Evolutionary conservation across 2,329 filamentous ascomycete species (phyloP).

Genomic region (Clathrospora elynae): DNA sequence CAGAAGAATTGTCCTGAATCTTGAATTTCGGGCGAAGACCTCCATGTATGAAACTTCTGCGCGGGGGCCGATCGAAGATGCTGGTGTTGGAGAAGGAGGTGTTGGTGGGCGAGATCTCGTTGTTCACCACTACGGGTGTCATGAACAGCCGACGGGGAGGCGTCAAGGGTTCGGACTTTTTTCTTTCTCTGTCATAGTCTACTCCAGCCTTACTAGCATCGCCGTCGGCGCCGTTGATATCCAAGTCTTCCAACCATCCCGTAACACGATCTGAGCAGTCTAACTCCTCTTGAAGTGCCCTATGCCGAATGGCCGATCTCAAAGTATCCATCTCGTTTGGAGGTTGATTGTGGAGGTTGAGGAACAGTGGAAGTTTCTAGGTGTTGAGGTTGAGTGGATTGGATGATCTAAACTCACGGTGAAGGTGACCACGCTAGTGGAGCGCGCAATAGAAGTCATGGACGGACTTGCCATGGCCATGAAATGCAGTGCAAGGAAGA

Average conservation of each 20-base stretch:
- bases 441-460: background rate
- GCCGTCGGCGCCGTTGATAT: background rate
- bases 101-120: conserved; percentile 32
- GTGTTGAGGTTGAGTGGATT: conserved; percentile 3
- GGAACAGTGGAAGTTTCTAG: background rate
- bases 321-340: background rate
- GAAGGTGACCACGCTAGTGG: conserved; percentile 11
- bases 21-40: background rate
- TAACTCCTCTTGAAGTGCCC: background rate
- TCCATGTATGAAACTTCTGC: background rate
- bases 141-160: background rate
- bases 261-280: conserved; percentile 1
- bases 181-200: background rate
- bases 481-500: background rate
- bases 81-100: conserved; percentile 28
- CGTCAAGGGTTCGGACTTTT: background rate
- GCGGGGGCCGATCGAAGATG: conserved; percentile 27
- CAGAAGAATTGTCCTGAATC: conserved; percentile 9
- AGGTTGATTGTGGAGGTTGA: background rate
- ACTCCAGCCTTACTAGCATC: background rate
- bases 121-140: background rate
- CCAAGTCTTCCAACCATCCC: conserved; percentile 8
- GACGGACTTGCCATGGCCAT: background rate
- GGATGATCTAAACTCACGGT: conserved; percentile 6
- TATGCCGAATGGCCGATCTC: background rate